Evolutionary conservation across 148 eudicot genomes (phyloP).

Genomic region (Beta vulgaris): DNA sequence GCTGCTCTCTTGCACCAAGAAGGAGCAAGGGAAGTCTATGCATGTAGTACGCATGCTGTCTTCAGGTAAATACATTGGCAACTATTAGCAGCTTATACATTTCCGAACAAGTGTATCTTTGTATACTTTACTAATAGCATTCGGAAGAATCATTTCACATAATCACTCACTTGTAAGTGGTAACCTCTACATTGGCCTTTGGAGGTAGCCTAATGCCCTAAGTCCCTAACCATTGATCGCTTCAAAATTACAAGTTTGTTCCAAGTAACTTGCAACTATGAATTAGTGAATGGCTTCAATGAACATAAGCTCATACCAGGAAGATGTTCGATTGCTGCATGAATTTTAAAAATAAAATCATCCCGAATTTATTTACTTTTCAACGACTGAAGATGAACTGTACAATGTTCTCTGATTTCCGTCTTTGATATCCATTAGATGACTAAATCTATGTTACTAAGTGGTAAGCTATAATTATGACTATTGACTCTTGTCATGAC

Average conservation of each 20-base stretch:
- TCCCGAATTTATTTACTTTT: neutral
- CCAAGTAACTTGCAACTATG: neutral
- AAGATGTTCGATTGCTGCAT: neutral
- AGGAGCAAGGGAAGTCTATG: conserved; percentile 91
- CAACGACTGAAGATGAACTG: neutral
- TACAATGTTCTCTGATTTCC: no score
- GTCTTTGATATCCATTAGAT: neutral
- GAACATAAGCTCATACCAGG: neutral
- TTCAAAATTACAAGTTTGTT: neutral
- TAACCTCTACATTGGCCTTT: neutral
- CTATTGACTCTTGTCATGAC: neutral
- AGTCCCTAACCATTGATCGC: no score
- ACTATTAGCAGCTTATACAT: neutral
- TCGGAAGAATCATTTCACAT: neutral
- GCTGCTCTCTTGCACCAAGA: conserved; percentile 78
- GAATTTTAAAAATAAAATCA: neutral
- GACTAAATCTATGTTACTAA: neutral
- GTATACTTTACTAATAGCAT: neutral
- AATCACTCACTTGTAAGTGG: no score
- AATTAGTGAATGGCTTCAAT: neutral
- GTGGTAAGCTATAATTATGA: neutral
- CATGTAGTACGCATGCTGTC: conserved; percentile 87
- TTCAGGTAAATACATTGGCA: conserved; percentile 48
- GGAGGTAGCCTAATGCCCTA: neutral
- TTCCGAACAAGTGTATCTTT: neutral